Base-by-base conservation (phyloP, 805 yeast genomes). In the Zygoascus biomembranicola region DNA sequence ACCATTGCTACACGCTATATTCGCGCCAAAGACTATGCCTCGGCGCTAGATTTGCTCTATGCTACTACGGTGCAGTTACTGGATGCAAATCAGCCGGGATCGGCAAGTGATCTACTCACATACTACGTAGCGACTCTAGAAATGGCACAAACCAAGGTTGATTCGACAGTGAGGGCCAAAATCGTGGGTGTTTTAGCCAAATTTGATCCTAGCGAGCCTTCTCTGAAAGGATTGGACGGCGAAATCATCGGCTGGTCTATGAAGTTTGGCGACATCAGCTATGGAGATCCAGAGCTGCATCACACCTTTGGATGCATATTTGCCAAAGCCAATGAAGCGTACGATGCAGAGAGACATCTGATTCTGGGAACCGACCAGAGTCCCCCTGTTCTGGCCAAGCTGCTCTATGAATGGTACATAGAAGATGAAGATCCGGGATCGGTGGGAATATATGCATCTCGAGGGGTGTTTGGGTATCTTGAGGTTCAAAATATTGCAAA, bases 1-100 rank as follows among this genome's bases (percentile, higher is more conserved):
- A 89, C 98, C 5, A 86, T 92, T 52, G 87, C 87, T 43, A 90
- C 90, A 60, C 77, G 99, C 65, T 85, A 87, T 64, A 84, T 86
- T 44, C 80, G 87, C 58, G 66, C 82, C 23, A 80, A 81, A 56
- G 80, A 84, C 55, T 87, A 77, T 66, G 72, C 69, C 2, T 84
- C 85, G 42, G 96, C 97, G 9, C 76, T 81, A 50, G 90, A 86
- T 49, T 71, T 90, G 53, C 74, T 92, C 32, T 80, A 80, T 61
- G 81, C 82, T 59, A 90, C 92, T 43, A 78, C 95, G 0, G 71
- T 79, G 56, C 79, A 84, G 19, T 76, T 92, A 53, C 73, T 87
- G 43, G 77, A 79, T 52, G 85, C 85, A 53, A 74, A 79, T 48
- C 90, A 88, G 69, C 84, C 78, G 53, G 95, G 92, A 26, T 84